Evolutionary conservation across 2,329 filamentous ascomycete genomes (phyloP).

Genomic region (Thelonectria blattea): DNA sequence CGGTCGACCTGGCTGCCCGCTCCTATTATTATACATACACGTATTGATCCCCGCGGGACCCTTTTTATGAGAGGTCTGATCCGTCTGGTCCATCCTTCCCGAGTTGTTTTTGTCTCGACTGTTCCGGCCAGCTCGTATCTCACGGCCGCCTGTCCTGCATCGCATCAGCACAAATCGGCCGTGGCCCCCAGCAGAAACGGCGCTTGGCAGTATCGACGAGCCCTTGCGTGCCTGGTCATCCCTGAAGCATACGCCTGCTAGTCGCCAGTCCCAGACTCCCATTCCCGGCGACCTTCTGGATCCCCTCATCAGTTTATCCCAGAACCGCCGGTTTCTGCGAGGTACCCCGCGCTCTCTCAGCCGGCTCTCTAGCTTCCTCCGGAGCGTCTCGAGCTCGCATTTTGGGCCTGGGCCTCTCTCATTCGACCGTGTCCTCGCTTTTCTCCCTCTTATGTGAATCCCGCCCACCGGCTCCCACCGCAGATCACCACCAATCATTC

Average conservation of each 20-base stretch:
- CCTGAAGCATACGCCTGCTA: conserved; percentile 19
- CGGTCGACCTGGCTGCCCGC: conserved; percentile 1
- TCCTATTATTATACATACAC: conserved; percentile 24
- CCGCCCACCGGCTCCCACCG: conserved; percentile 10
- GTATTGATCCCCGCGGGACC: conserved; percentile 20
- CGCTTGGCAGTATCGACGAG: conserved; percentile 17
- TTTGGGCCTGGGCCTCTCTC: neutral
- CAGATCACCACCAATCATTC: conserved; percentile 25
- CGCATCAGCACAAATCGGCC: conserved; percentile 16
- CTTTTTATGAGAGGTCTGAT: conserved; percentile 8
- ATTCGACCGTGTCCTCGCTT: conserved; percentile 5
- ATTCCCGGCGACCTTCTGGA: conserved; percentile 19
- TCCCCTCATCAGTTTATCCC: conserved; percentile 18
- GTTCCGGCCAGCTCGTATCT: conserved; percentile 19
- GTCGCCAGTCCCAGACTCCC: conserved; percentile 10
- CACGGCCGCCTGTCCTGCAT: conserved; percentile 11
- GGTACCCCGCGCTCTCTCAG: neutral
- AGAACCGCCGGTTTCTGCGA: neutral
- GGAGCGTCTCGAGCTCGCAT: neutral
- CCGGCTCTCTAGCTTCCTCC: conserved; percentile 5
- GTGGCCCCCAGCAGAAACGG: conserved; percentile 16
- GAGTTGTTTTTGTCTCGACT: conserved; percentile 13
- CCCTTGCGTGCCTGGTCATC: conserved; percentile 13
- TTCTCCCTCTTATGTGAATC: conserved; percentile 16
- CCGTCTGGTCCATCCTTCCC: conserved; percentile 12